Conservation (phyloP, 257 asterid species). For the Cinchona pubescens region DNA sequence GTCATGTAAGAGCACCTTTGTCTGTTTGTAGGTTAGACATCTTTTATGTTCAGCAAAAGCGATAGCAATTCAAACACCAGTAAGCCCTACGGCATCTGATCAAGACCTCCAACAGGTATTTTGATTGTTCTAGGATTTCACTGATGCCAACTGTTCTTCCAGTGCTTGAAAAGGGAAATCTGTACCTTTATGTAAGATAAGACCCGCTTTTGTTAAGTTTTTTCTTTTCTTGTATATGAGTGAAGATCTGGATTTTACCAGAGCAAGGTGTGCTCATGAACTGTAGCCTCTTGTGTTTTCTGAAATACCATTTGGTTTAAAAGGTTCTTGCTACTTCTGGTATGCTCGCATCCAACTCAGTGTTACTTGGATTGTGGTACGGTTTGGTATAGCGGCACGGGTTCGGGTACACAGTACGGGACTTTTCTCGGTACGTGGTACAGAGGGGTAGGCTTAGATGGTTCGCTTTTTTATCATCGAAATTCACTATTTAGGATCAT, state of each 20-base stretch:
- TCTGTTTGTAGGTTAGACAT: constrained; percentile 63
- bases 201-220: no score
- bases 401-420: no score
- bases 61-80: constrained; percentile 82
- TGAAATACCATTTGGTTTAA: neutral
- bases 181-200: neutral
- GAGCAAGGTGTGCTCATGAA: neutral
- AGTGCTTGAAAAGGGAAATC: neutral
- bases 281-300: neutral
- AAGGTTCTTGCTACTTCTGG: neutral
- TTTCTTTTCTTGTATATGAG: neutral
- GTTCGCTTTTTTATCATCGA: no score
- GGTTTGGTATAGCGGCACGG: no score
- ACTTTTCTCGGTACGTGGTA: no score
- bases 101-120: constrained; percentile 97
- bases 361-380: no score
- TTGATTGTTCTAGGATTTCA: constrained; percentile 2
- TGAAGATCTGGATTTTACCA: neutral
- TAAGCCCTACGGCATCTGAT: constrained; percentile 86
- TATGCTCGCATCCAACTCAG: no score
- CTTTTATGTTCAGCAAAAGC: constrained; percentile 92
- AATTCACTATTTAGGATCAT: no score
- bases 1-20: neutral
- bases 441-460: no score
- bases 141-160: neutral